Conservation (phyloP, 176 grass and related monocot species). For the Tillandsia fasciculata region DNA sequence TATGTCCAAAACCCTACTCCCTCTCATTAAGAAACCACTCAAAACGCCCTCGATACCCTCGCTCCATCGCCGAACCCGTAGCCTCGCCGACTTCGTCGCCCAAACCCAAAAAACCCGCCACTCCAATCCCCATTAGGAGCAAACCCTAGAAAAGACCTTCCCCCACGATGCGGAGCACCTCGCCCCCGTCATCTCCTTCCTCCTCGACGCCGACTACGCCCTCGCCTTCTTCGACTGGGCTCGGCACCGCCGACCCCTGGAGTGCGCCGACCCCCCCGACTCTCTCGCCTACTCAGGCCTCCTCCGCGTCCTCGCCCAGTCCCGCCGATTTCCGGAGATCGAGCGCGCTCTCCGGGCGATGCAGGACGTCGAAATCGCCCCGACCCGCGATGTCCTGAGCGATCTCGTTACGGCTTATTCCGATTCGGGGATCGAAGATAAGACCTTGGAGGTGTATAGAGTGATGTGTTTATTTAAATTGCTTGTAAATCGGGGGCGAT, state of each 20-base stretch:
- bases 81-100: slow-evolving; percentile 16
- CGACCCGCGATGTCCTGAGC: slow-evolving; percentile 15
- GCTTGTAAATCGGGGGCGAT: slow-evolving; percentile 28
- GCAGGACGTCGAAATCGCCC: slow-evolving; percentile 4
- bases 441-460: slow-evolving; percentile 23
- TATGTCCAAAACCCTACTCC: slow-evolving; percentile 19
- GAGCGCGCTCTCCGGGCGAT: slow-evolving; percentile 1
- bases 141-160: slow-evolving; percentile 14
- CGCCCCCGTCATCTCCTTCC: slow-evolving; percentile 6
- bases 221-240: slow-evolving; percentile 25
- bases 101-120: slow-evolving; percentile 9
- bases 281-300: slow-evolving; percentile 21
- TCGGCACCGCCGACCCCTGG: not conserved
- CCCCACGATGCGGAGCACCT: slow-evolving; percentile 1
- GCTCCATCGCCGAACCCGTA: not conserved
- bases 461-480: slow-evolving; percentile 33
- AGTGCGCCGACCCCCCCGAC: not conserved
- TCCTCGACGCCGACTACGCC: slow-evolving; percentile 22
- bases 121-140: slow-evolving; percentile 21
- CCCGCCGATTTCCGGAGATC: slow-evolving; percentile 4
- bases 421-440: slow-evolving; percentile 7
- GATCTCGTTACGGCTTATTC: slow-evolving; percentile 18
- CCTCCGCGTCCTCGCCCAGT: slow-evolving; percentile 7
- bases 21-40: slow-evolving; percentile 19
- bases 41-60: slow-evolving; percentile 1